Evolutionary conservation across 2,329 filamentous ascomycete species (phyloP), one percentile per base, ranked within the genome.

Genomic region (Scolecobasidium constrictum): DNA sequence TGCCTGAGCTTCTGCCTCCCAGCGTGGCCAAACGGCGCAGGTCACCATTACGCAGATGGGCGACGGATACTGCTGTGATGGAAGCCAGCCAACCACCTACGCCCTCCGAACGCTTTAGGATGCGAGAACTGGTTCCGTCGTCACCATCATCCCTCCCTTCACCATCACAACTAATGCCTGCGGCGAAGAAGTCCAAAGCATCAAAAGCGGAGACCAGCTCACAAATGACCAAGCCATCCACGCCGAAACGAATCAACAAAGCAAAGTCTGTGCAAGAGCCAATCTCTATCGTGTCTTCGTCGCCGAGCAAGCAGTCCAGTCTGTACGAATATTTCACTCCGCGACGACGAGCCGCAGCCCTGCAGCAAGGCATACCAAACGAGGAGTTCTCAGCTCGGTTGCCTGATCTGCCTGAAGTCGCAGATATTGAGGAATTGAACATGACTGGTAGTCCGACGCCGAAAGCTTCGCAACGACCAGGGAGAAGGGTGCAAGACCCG

Each of bases 291-390:
- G 16, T 35, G 11, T 36, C 17, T n/a, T 42, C 40, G 12, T 42
- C 40, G 15, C 40, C 40, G 31, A 15, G 13, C 13, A 26, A 33
- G 5, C 40, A 42, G 33, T 20, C 40, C 15, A 31, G 34, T 16
- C 35, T 42, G 12, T 34, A 26, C 9, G 34, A 36, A 22, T 42
- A 42, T 20, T 37, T 35, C 21, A 22, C 40, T n/a, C 40, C 40
- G 2, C 9, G 26, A n/a, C 9, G 26, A 31, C 26, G 26, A 7
- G 26, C n/a, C n/a, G n/a, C n/a, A n/a, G n/a, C n/a, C n/a, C n/a
- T n/a, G n/a, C n/a, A n/a, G n/a, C n/a, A n/a, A n/a, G n/a, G n/a
- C n/a, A n/a, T n/a, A n/a, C n/a, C n/a, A n/a, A n/a, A n/a, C n/a
- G n/a, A n/a, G n/a, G n/a, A n/a, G n/a, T n/a, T n/a, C n/a, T n/a